Conservation (phyloP, 2,329 filamentous ascomycete genomes). For the Botrytis fragariae region DNA sequence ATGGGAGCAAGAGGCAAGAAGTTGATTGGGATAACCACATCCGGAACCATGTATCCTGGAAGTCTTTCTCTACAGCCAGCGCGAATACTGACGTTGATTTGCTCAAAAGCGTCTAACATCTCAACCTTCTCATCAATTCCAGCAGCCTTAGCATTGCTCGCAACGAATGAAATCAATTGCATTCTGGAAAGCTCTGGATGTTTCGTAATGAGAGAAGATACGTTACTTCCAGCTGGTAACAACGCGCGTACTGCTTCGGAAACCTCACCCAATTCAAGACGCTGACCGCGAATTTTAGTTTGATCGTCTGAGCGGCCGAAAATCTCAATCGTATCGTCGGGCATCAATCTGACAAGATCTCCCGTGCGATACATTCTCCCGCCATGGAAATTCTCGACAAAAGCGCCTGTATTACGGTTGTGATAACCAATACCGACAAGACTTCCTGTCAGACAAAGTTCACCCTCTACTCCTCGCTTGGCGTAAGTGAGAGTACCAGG, state of each 20-base stretch:
- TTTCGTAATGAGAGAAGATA: not conserved
- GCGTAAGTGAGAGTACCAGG: constrained; percentile 8
- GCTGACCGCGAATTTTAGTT: constrained; percentile 47
- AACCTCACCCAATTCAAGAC: constrained; percentile 22
- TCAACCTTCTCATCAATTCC: not conserved
- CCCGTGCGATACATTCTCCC: constrained; percentile 43
- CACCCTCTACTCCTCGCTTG: not conserved
- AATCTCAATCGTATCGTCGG: constrained; percentile 51
- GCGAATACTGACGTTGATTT: constrained; percentile 43
- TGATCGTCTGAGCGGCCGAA: constrained; percentile 62
- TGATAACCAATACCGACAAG: constrained; percentile 10
- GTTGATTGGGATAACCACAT: constrained; percentile 9
- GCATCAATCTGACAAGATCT: constrained; percentile 54
- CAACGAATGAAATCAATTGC: constrained; percentile 7
- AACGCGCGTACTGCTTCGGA: not conserved
- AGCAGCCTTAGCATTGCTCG: not conserved
- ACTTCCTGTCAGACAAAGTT: constrained; percentile 14
- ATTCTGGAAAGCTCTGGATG: constrained; percentile 1
- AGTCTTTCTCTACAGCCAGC: constrained; percentile 34
- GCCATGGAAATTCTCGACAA: constrained; percentile 5
- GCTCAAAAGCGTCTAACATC: constrained; percentile 4
- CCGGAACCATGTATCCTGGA: constrained; percentile 12
- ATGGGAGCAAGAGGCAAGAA: constrained; percentile 11
- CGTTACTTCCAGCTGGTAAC: not conserved
- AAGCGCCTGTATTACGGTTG: constrained; percentile 10